Evolutionary conservation across 495 filamentous ascomycete species (phyloP).

Genomic region (Annulohypoxylon nitens): DNA sequence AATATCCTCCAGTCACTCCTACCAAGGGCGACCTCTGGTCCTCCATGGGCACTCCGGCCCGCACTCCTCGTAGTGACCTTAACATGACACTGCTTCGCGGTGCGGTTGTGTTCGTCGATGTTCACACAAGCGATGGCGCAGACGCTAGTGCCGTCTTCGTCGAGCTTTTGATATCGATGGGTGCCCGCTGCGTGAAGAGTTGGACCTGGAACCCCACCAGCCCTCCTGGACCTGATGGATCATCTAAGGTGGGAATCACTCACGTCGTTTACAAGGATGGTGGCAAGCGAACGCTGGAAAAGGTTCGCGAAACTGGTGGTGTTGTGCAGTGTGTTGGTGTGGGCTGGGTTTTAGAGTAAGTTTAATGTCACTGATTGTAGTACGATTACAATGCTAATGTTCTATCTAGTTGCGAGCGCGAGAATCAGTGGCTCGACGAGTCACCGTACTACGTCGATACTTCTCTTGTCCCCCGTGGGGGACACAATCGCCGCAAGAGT

Average conservation of each 20-base stretch:
- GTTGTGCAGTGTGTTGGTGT: conserved; percentile 87
- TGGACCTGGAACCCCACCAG: conserved; percentile 85
- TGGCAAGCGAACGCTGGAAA: conserved; percentile 85
- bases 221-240: conserved; percentile 50
- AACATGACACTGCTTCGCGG: conserved; percentile 71
- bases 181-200: conserved; percentile 82
- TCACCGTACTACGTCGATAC: conserved; percentile 78
- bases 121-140: conserved; percentile 89
- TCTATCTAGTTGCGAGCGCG: conserved; percentile 76
- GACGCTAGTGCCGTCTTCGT: conserved; percentile 88
- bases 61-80: conserved; percentile 65
- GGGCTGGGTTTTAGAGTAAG: conserved; percentile 89
- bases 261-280: conserved; percentile 98
- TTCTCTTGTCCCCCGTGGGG: conserved; percentile 78
- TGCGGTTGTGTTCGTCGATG: conserved; percentile 89
- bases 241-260: conserved; percentile 82
- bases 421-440: conserved; percentile 81
- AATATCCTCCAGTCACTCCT: conserved; percentile 52
- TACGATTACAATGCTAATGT: conserved; percentile 36
- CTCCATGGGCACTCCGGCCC: conserved; percentile 66
- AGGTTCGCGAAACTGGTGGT: conserved; percentile 79
- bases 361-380: conserved; percentile 34
- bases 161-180: conserved; percentile 85
- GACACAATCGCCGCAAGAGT: conserved; percentile 83
- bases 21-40: conserved; percentile 62